Evolutionary conservation across 2,329 filamentous ascomycete genomes (phyloP), one percentile per base, ranked within the genome.

Genomic region (Fonsecaea pugnacius): DNA sequence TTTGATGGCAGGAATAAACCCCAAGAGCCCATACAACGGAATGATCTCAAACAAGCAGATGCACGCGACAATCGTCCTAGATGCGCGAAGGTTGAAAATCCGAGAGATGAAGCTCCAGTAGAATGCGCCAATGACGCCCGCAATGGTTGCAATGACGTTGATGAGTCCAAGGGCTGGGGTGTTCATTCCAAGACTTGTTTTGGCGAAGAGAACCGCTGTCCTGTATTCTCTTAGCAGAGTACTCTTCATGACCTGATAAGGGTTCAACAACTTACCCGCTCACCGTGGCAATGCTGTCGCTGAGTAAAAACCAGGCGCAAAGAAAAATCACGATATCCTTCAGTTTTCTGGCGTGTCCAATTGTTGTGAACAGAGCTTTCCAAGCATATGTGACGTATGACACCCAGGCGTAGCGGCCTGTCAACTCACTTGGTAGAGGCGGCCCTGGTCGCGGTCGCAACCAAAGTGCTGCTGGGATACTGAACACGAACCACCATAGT

Each of bases 201-300:
- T 98, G 46, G 94, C 95, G 75, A 97, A 99, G 9, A 99, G 83
- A 32, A 98, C 92, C 0, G 95, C 95, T 0, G 95, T 98, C n/a
- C 66, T 68, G 38, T 8, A 38, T 16, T 33, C 14, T 21, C 50
- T 67, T 51, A 67, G 60, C 52, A 38, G 33, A 16, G 21, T 9
- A 16, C 3, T 35, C 12, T 46, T 10, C 10, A 27, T 6, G 3
- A 21, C 2, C 35, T 30, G 18, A n/a, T 14, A 43, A 16, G 36
- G 18, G 16, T 2, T 48, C 30, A 21, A 21, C 2, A 8, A 14
- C 66, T 62, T 52, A 68, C 64, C 92, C 94, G 36, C 91, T 95
- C 0, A 96, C 94, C 0, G 95, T 98, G 7, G 95, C 95, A 68
- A 98, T 92, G 48, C 91, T 92, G 73, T 99, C 95, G 6, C 91